Conservation (phyloP, 202 grass and related monocot genomes). For the Schoenoplectus triqueter region DNA sequence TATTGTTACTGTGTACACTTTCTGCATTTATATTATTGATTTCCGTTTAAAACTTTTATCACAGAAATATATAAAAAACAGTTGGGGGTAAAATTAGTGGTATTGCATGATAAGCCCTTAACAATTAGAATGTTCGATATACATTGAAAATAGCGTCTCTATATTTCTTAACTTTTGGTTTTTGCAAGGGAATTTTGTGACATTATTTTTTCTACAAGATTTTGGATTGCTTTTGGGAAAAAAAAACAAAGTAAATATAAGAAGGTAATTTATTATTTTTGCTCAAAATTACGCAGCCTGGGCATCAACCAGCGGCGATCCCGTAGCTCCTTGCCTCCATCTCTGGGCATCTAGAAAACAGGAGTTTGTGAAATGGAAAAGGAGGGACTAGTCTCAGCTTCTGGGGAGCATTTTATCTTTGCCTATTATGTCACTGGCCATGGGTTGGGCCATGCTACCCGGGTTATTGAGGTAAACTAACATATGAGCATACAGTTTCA, state of each 20-base stretch:
- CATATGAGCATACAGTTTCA: background rate
- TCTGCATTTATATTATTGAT: background rate
- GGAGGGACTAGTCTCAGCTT: conserved; percentile 35
- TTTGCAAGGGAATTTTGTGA: background rate
- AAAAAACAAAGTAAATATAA: background rate
- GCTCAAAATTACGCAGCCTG: background rate
- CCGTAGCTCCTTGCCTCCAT: background rate
- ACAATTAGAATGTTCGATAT: background rate
- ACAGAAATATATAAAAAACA: background rate
- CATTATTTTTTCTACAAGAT: background rate
- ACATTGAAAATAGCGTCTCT: background rate
- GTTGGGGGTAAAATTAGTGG: background rate
- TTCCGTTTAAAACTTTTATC: background rate
- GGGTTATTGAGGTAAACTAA: conserved; percentile 69
- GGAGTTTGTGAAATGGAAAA: conserved; percentile 44
- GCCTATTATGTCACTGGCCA: conserved; percentile 94
- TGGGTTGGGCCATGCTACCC: conserved; percentile 94
- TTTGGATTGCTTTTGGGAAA: background rate
- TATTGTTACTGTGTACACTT: background rate
- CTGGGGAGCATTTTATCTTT: conserved; percentile 61
- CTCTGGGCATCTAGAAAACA: conserved; percentile 30
- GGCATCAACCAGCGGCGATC: background rate
- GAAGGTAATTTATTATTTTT: background rate
- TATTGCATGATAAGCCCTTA: background rate
- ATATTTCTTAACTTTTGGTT: background rate